Percentiles rank a stretch among this genome's conserved stretches.
These are phyloP conservation scores for Amniculicola lignicola DNA, from an alignment of 495 filamentous ascomycete genomes.

Conservation along the genomic window DNA sequence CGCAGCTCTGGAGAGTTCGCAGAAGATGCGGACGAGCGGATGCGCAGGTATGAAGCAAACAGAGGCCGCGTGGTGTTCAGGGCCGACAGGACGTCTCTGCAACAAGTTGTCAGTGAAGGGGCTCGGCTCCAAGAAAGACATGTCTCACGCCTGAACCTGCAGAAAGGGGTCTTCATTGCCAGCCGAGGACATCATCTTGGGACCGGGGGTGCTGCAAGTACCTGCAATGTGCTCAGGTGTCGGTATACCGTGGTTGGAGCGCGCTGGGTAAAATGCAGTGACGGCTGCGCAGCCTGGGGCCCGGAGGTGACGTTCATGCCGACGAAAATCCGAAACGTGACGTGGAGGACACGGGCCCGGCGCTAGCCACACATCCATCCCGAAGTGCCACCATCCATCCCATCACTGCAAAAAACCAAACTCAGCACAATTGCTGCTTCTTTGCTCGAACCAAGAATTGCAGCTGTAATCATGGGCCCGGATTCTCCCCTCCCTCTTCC, in stretches of 20 bases:
- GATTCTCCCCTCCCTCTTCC: slow-evolving; percentile 56
- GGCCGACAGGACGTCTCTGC: slow-evolving; percentile 71
- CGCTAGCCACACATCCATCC: not conserved
- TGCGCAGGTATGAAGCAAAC: slow-evolving; percentile 93
- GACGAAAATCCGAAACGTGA: not conserved
- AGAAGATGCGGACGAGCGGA: slow-evolving; percentile 75
- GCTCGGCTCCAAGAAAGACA: not conserved
- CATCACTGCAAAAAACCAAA: not conserved
- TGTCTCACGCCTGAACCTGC: slow-evolving; percentile 33
- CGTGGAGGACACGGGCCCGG: not conserved
- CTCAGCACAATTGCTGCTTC: not conserved
- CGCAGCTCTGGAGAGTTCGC: slow-evolving; percentile 76
- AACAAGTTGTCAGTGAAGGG: slow-evolving; percentile 22
- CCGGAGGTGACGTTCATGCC: slow-evolving; percentile 4
- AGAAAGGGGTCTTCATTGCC: slow-evolving; percentile 34
- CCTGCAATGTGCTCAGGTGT: no score
- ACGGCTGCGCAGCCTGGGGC: slow-evolving; percentile 1
- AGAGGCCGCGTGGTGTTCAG: slow-evolving; percentile 76
- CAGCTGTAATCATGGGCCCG: slow-evolving; percentile 48
- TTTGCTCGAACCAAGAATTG: not conserved
- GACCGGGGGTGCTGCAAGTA: slow-evolving; percentile 1
- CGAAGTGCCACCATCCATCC: not conserved
- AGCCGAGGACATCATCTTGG: slow-evolving; percentile 28
- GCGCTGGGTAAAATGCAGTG: slow-evolving; percentile 17
- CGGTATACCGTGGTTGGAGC: no score